Evolutionary conservation across 495 filamentous ascomycete species (phyloP), one percentile per base, ranked within the genome.

Genomic region (Penicillium cataractarum): DNA sequence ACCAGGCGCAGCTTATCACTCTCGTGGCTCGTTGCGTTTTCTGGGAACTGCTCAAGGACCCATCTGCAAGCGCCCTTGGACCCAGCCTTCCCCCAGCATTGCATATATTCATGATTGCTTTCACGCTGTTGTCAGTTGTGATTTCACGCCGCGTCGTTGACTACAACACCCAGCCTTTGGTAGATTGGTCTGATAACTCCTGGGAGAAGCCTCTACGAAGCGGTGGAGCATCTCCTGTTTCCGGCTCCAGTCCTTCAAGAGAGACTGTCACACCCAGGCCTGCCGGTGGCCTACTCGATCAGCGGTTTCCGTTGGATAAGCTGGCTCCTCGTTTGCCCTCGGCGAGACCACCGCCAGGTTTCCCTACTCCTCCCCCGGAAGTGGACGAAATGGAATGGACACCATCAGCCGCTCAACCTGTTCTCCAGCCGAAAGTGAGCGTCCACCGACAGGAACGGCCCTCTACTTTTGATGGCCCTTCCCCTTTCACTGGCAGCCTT

Each of bases 301-400:
- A 72, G 32, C 74, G 69, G 8, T 82, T 82, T 55, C 80, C 79
- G 32, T 63, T 80, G 35, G 74, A 76, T 27, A 76, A 76, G 58
- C 67, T 82, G 27, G 77, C 71, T 33, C 65, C 72, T 57, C 67
- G 68, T 37, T 67, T 57, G 26, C 49, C 72, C 59, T 57, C 62
- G 35, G 64, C 57, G n/a, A 61, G 71, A 55, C 58, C 65, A 57
- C 56, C 76, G 37, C 58, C 69, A 24, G 65, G 67, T 60, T 73
- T 68, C 44, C 75, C 75, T 44, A 77, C 74, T 7, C 77, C 76
- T 48, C 76, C 68, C 49, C 69, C 72, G 39, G 76, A 78, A 61
- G 65, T 60, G 7, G 78, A 83, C 57, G 81, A 84, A 64, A 96
- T 96, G 92, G 92, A 96, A 62, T 96, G 92, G 92, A 85, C 88